Conservation (phyloP, 2,329 filamentous ascomycete genomes). For the Aspergillaceae sp. region DNA sequence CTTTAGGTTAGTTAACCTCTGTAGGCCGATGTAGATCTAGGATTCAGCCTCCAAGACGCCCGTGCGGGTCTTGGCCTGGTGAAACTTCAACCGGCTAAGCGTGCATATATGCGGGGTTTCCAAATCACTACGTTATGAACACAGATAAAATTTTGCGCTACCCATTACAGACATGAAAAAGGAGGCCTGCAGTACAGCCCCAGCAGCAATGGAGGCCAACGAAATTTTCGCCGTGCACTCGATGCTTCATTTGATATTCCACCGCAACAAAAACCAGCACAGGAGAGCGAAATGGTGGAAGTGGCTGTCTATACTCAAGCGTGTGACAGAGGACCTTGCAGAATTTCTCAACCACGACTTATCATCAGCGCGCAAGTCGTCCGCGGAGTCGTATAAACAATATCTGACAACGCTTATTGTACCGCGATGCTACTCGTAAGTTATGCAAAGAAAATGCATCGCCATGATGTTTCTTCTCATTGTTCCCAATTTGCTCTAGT, state of each 20-base stretch:
- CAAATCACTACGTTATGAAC: too few species aligned
- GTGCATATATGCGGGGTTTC: too few species aligned
- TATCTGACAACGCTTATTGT: conserved; percentile 28
- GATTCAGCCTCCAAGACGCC: too few species aligned
- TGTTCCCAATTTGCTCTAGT: too few species aligned
- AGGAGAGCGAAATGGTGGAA: conserved; percentile 73
- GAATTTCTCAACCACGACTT: conserved; percentile 31
- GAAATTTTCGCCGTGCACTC: conserved; percentile 25
- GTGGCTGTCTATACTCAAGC: conserved; percentile 61
- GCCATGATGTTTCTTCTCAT: too few species aligned
- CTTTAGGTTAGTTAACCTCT: too few species aligned
- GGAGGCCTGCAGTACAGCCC: too few species aligned
- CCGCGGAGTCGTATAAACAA: conserved; percentile 19
- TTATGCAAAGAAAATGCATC: conserved; percentile 2
- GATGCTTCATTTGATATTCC: conserved; percentile 60
- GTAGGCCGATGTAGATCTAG: too few species aligned
- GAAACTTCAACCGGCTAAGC: too few species aligned
- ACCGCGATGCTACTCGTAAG: conserved; percentile 36
- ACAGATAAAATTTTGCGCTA: too few species aligned
- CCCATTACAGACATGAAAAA: too few species aligned
- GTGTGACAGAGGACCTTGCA: conserved; percentile 52
- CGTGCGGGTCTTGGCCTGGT: too few species aligned
- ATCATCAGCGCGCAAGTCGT: conserved; percentile 1
- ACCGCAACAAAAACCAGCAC: conserved; percentile 90
- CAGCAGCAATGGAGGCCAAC: conserved; percentile 18